A percentile compares a stretch with the other conserved stretches of the same genome.
These are phyloP conservation scores for Laguncularia racemosa DNA, from an alignment of 345 rosid genomes.

Conservation along the genomic window DNA sequence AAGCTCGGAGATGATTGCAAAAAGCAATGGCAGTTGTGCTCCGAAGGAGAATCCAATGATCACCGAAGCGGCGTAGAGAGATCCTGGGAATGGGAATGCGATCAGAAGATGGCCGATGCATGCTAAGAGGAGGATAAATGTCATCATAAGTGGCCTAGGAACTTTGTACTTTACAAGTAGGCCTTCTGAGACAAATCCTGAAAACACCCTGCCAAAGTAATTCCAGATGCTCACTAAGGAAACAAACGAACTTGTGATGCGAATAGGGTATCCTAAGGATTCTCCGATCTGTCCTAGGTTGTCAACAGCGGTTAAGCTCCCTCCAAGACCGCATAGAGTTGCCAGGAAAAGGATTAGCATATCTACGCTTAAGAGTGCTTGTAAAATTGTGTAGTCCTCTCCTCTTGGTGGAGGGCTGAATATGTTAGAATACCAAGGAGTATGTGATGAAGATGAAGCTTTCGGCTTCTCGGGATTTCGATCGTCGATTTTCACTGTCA, in stretches of 20 bases:
- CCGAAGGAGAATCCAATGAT: constrained; percentile 78
- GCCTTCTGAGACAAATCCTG: constrained; percentile 71
- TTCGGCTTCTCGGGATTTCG: constrained; percentile 15
- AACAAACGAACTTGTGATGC: constrained; percentile 53
- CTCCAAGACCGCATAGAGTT: constrained; percentile 64
- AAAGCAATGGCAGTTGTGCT: constrained; percentile 63
- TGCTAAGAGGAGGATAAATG: constrained; percentile 48
- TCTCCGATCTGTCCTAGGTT: constrained; percentile 91
- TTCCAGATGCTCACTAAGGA: constrained; percentile 91
- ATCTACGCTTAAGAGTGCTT: constrained; percentile 68
- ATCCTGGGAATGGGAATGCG: constrained; percentile 60
- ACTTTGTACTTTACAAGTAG: constrained; percentile 45
- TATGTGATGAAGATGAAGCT: background rate
- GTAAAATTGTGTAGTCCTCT: constrained; percentile 82
- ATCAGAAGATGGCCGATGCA: constrained; percentile 58
- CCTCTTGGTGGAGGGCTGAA: constrained; percentile 63
- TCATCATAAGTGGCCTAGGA: constrained; percentile 77
- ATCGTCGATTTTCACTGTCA: constrained; percentile 9
- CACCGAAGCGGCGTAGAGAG: constrained; percentile 65
- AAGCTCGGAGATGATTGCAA: constrained; percentile 79
- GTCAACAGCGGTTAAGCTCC: constrained; percentile 78
- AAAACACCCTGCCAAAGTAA: constrained; percentile 75
- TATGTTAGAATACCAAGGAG: constrained; percentile 45
- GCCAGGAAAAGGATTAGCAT: constrained; percentile 58
- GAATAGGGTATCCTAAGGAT: constrained; percentile 61